Evolutionary conservation across 2,329 filamentous ascomycete species (phyloP), one percentile per base, ranked within the genome.

Genomic region (Diaporthe sp.): DNA sequence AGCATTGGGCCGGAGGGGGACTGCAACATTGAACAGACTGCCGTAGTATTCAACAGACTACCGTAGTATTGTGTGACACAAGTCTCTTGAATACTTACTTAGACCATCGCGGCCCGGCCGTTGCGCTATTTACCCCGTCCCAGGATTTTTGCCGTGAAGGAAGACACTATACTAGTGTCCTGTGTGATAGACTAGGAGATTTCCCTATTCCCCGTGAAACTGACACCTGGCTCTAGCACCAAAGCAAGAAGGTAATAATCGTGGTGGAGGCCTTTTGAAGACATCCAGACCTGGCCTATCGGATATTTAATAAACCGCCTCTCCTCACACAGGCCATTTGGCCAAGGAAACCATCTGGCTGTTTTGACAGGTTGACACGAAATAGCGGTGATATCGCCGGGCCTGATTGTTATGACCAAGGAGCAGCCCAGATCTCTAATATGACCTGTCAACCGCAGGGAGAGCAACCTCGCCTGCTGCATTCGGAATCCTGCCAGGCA

Each of bases 401-500:
- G 4, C 39, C 22, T 42, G 10, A 10, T 25, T 53, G 67, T 46
- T 71, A 58, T 71, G 28, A 42, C 39, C 57, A 62, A 58, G 44
- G 71, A 31, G n/a, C 71, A 68, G 62, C 31, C 31, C 31, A 53
- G 65, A 68, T 68, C 46, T 53, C 34, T 25, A 22, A 53, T 42
- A 53, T 68, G 65, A 68, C 65, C 65, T 53, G 46, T 68, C 71
- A 65, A 34, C 17, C 12, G n/a, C 39, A 39, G 22, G 10, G 31
- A 44, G 42, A 73, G 71, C 71, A 73, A 65, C 58, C n/a, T 65
- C 57, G 58, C 71, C 55, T 73, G 46, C 34, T 53, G 22, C 46
- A 8, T 68, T 68, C 22, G 65, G 65, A 37, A 17, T 34, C 46
- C 34, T 65, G 17, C 70, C 70, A 72, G 70, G 25, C 51, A 17